Evolutionary conservation across 2,329 filamentous ascomycete genomes (phyloP), one percentile per base, ranked within the genome.

Genomic region (Grosmannia serpens): DNA sequence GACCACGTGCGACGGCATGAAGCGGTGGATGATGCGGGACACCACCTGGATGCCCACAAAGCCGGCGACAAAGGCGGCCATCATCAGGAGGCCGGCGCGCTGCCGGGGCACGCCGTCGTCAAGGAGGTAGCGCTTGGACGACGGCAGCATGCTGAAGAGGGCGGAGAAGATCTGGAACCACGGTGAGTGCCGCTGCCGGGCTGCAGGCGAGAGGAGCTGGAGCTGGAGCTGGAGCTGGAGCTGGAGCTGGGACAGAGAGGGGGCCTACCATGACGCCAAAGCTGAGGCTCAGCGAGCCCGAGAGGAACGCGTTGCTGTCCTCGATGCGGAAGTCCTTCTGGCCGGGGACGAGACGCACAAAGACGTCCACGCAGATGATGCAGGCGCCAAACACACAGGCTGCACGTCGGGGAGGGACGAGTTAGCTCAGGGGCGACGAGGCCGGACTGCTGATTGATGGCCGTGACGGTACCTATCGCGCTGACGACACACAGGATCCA

Each of bases 401-500:
- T 77, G 57, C 51, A 49, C 35, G 58, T 64, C 33, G 64, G 59
- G 49, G 46, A 46, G 56, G n/a, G n/a, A 26, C 33, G 15, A 64
- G 59, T 53, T 51, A 49, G 56, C 27, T 33, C 10, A 11, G 41
- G n/a, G 7, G 35, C 24, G 4, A 47, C 5, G 2, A 35, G n/a
- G 10, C n/a, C n/a, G n/a, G n/a, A n/a, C n/a, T n/a, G n/a, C n/a
- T n/a, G n/a, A n/a, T n/a, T n/a, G n/a, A n/a, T n/a, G n/a, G n/a
- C n/a, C n/a, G n/a, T n/a, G n/a, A 41, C 2, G 2, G 59, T 66
- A 85, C 83, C 83, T 62, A 84, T 73, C 58, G 91, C 84, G 68
- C 91, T 95, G 71, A 91, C 89, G 64, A 91, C 78, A 67, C 80
- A 85, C 88, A 97, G 89, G 65, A 97, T 86, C 92, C 92, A 97